Base-by-base conservation (phyloP, 2,329 filamentous ascomycete species). In the Neofusicoccum sp. region DNA sequence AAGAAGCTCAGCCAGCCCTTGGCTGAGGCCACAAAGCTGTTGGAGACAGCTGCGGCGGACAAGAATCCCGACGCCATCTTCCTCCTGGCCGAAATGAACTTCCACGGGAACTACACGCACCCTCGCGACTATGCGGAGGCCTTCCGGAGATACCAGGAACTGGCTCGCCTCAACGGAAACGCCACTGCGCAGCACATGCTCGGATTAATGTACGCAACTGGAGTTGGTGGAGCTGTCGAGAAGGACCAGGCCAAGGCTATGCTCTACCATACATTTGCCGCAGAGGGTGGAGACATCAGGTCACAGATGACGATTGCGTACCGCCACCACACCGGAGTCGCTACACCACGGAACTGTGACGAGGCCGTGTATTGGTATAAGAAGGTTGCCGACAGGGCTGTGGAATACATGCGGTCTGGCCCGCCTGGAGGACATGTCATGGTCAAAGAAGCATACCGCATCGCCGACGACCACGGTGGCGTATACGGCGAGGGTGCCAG, bases 401-500 rank as follows among this genome's bases (percentile, higher is more conserved):
- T 99, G 62, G 79, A 82, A 7, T 97, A 91, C 84, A 91, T 91
- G 73, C 86, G 91, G 47, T 91, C 91, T 4, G 96, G 95, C 0
- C 93, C 95, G 1, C 93, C 95, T 0, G 93, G 93, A 9, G 95
- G 95, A 4, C 87, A 89, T 76, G 81, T 84, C 33, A 88, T 96
- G 81, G 81, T 88, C 2, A 84, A 85, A 31, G 89, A 97, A 70
- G 86, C 89, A 6, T 96, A 90, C 77, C 86, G 91, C 61, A 89
- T 97, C 68, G 90, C 92, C 3, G 96, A 99, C 69, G 91, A 97
- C 51, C 80, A 88, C 31, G 96, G 95, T 6, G 95, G 95, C 44
- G 89, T 96, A 6, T 99, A 97, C 72, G 96, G 95, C 48, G 91
- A 96, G 75, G 96, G 95, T 3, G 95, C 95, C 11, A 98, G 93